These are phyloP conservation scores for Candida nanaspora DNA, from an alignment of 805 yeast species.

Conservation along the genomic window DNA sequence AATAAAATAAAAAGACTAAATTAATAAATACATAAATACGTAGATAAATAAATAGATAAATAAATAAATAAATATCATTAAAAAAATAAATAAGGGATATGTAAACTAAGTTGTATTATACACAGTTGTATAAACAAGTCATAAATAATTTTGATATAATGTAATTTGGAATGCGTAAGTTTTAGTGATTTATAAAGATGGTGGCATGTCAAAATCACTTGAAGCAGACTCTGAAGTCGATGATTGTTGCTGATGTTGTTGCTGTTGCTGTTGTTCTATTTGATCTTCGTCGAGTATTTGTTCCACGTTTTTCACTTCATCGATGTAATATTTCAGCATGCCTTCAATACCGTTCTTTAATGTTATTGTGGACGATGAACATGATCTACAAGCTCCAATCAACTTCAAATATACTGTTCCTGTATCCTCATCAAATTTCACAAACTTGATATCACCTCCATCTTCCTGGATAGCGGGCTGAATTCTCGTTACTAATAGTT, in stretches of 20 bases:
- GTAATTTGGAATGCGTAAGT: no score
- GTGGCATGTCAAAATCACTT: background rate
- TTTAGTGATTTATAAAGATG: background rate
- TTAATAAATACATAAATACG: no score
- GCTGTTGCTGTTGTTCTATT: background rate
- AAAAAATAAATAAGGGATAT: no score
- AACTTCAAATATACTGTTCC: conserved; percentile 86
- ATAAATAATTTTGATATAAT: no score
- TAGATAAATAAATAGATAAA: no score
- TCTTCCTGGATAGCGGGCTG: conserved; percentile 98
- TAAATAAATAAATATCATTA: no score
- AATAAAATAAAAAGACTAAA: no score
- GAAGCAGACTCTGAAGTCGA: background rate
- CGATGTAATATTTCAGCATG: conserved; percentile 96
- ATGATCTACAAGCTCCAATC: conserved; percentile 94
- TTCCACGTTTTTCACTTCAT: conserved; percentile 84
- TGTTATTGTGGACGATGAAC: conserved; percentile 87
- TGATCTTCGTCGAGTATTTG: conserved; percentile 77
- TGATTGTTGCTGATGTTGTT: background rate
- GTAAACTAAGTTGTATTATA: no score
- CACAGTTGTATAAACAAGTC: no score
- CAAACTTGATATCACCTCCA: conserved; percentile 93
- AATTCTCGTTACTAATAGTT: conserved; percentile 86
- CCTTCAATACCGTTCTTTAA: conserved; percentile 92
- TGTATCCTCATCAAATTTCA: conserved; percentile 75